Evolutionary conservation across 257 asterid species (phyloP).

Genomic region (Eustoma russellianum): DNA sequence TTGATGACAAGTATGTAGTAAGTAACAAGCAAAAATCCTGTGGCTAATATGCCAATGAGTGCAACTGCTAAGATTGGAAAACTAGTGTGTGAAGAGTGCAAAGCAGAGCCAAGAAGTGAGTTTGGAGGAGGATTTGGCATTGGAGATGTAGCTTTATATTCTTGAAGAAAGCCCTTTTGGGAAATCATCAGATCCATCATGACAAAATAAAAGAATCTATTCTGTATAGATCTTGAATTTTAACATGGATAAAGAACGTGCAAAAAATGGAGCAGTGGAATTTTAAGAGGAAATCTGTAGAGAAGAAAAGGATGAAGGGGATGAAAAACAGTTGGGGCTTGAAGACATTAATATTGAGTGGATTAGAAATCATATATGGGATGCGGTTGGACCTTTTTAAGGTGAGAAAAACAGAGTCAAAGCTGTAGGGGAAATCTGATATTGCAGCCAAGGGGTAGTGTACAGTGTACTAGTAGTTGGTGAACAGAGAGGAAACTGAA

Average conservation of each 20-base stretch:
- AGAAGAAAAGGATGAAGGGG: too few species aligned
- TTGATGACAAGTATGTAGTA: conserved; percentile 86
- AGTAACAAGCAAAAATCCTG: conserved; percentile 66
- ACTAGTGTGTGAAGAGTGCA: conserved; percentile 30
- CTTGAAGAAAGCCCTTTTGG: conserved; percentile 14
- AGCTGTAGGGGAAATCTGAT: conserved; percentile 1
- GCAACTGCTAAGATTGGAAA: conserved; percentile 87
- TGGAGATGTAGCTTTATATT: conserved; percentile 17
- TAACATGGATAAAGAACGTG: conserved; percentile 11
- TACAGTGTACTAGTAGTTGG: conserved; percentile 28
- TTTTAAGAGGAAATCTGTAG: too few species aligned
- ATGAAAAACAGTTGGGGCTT: conserved; percentile 6
- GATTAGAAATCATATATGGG: conserved; percentile 7
- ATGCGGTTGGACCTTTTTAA: conserved; percentile 6
- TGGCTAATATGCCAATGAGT: conserved; percentile 72
- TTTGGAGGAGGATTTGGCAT: conserved; percentile 18
- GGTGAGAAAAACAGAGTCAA: conserved; percentile 12
- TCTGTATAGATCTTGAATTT: conserved; percentile 19
- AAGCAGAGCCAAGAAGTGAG: conserved; percentile 17
- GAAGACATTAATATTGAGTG: conserved; percentile 13
- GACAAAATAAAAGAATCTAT: conserved; percentile 1
- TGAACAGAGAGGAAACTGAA: conserved; percentile 19
- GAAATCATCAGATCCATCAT: conserved; percentile 27
- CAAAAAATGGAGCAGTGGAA: too few species aligned
- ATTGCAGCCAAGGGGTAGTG: too few species aligned